phyloP scores from a whole-genome alignment of 2,329 filamentous ascomycete genomes.

The Fusarium sororula region DNA sequence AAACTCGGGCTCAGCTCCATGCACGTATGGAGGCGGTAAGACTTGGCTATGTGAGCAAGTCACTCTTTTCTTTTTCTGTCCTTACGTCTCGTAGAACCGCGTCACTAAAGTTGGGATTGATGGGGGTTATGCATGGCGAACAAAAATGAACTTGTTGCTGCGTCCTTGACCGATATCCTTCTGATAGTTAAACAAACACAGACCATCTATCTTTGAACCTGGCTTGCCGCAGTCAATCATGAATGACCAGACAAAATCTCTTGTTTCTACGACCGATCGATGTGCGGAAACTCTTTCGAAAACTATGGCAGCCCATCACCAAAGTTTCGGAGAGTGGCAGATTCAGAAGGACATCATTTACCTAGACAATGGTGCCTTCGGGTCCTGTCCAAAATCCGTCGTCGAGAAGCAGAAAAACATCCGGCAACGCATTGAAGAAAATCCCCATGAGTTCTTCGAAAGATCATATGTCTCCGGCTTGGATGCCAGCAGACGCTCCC shows the following conservation, averaged over 20 bases:
- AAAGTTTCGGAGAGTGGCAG: neutral
- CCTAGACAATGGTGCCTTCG: neutral
- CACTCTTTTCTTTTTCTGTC: neutral
- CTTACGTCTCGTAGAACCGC: neutral
- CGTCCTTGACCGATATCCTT: neutral
- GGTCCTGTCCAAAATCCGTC: neutral
- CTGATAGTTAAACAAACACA: neutral
- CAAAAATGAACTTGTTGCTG: neutral
- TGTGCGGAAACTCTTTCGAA: accelerated
- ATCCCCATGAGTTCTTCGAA: neutral
- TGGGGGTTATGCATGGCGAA: neutral
- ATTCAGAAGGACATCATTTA: neutral
- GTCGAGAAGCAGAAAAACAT: neutral
- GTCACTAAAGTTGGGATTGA: neutral
- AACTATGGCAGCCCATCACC: neutral
- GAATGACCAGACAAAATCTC: neutral
- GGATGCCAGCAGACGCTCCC: neutral
- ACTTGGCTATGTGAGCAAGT: neutral
- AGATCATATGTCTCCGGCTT: neutral
- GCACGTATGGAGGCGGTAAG: neutral
- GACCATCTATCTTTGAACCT: neutral
- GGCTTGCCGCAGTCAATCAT: neutral
- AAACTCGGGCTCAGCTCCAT: neutral
- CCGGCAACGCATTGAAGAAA: neutral
- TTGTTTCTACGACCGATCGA: neutral